Evolutionary conservation across 2,329 filamentous ascomycete genomes (phyloP).

Genomic region (Fonsecaea nubica): DNA sequence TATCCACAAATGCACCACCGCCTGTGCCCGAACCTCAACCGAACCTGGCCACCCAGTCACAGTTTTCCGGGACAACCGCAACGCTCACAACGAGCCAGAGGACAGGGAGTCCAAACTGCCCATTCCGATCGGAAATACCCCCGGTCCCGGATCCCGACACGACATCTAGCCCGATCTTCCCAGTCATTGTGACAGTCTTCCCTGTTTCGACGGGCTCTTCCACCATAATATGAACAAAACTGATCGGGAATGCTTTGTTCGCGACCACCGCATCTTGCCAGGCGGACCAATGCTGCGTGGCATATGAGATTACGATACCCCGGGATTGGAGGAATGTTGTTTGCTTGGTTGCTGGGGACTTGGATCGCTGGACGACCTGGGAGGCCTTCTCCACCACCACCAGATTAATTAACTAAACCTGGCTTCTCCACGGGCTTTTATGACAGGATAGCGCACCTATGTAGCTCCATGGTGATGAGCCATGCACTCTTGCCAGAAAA

Average conservation of each 20-base stretch:
- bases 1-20: background rate
- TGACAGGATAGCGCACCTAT: background rate
- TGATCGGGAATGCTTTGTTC: background rate
- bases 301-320: background rate
- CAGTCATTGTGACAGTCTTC: conserved; percentile 25
- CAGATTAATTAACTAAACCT: background rate
- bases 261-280: background rate
- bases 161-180: conserved; percentile 9
- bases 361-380: too few species aligned
- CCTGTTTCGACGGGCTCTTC: conserved; percentile 5
- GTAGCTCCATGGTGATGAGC: background rate
- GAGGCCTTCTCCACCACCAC: background rate
- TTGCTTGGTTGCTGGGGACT: background rate
- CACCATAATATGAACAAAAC: background rate
- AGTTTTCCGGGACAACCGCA: background rate
- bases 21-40: conserved; percentile 14
- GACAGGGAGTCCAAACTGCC: background rate
- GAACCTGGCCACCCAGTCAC: conserved; percentile 5
- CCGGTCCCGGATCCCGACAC: background rate
- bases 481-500: background rate
- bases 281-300: background rate
- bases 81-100: conserved; percentile 3
- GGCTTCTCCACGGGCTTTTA: background rate
- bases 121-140: background rate
- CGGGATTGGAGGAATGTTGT: background rate